A percentile compares a stretch with the other conserved stretches of the same genome.
Evolutionary conservation across 371 early-diverging fungal genomes (phyloP).

Genomic region (Mucor plumbeus): DNA sequence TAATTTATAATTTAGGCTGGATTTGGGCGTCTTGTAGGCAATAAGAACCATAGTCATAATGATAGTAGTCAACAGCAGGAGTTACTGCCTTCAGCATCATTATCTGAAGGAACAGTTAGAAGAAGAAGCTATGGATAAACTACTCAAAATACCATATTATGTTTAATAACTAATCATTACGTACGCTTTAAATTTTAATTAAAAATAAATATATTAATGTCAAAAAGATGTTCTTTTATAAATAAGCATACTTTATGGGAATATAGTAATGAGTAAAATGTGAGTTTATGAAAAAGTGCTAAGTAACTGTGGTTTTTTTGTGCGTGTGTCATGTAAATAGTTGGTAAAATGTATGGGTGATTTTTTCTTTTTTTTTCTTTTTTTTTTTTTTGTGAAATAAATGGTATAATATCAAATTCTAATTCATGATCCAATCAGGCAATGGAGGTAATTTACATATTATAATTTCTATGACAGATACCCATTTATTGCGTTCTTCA

Average conservation of each 20-base stretch:
- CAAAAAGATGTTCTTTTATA: not conserved
- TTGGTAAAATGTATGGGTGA: not conserved
- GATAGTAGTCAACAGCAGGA: not conserved
- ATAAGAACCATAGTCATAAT: not conserved
- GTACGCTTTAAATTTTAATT: not conserved
- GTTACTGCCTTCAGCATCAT: not conserved
- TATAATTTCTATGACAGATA: slow-evolving; percentile 24
- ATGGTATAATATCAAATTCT: not conserved
- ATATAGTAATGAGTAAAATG: not conserved
- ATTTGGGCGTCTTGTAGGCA: slow-evolving; percentile 12
- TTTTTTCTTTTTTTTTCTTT: too few relatives aligned
- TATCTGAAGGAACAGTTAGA: not conserved
- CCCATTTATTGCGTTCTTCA: slow-evolving; percentile 25
- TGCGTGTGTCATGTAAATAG: not conserved
- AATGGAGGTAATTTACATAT: slow-evolving; percentile 18
- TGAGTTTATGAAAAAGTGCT: not conserved
- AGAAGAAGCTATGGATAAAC: slow-evolving; percentile 18
- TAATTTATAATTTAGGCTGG: slow-evolving; percentile 14
- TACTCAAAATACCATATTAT: not conserved
- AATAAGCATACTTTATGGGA: not conserved
- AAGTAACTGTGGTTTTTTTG: not conserved
- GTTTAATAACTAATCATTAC: not conserved
- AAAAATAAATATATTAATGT: too few relatives aligned
- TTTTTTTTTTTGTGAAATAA: not conserved
- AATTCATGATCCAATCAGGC: slow-evolving; percentile 20